Evolutionary conservation across 192 early-diverging fungal genomes (phyloP), one percentile per base, ranked within the genome.

Genomic region (Chytriomyces confervae): DNA sequence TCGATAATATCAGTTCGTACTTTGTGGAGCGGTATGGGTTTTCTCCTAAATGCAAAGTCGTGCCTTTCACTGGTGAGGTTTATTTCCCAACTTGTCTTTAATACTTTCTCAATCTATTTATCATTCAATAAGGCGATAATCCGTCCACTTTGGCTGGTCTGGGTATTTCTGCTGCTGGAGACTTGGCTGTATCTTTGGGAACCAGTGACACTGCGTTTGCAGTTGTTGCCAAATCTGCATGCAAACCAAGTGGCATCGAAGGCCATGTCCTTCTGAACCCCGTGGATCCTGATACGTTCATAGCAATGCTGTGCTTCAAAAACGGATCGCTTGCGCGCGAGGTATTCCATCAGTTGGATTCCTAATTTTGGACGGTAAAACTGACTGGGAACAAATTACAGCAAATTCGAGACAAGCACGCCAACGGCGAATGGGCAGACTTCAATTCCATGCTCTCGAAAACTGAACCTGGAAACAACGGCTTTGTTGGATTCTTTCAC

Each of bases 281-380:
- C 7, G 86, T 89, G 0, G 85, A 86, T 16, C 71, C 80, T 1
- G 48, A 79, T 13, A 83, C 81, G 18, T 95, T 86, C 68, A 87
- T 96, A 68, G 92, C 90, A 16, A 91, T 96, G 89, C 80, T 95
- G 18, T 92, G 91, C 75, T 94, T 91, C 85, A 95, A 93, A 80
- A 96, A 96, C 73, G 95, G 95, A 10, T 92, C 92, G n/a, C 75
- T 94, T n/a, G 90, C 92, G 0, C 83, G 94, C 9, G 92, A 95
- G 69, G 69, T 72, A 27, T 36, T 2, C 36, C 36, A 36, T 36
- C 36, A 36, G 29, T 36, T 36, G 2, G 3, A 57, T 57, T n/a
- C 16, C 20, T 57, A 13, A n/a, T 57, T 57, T n/a, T 57, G 0
- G 53, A 1, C 53, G 16, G 3, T 57, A 20, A 57, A 57, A 57